Percentiles rank a stretch among this genome's conserved stretches.
Conservation (phyloP, 139 green algal genomes). For the Haematococcus lacustris region DNA sequence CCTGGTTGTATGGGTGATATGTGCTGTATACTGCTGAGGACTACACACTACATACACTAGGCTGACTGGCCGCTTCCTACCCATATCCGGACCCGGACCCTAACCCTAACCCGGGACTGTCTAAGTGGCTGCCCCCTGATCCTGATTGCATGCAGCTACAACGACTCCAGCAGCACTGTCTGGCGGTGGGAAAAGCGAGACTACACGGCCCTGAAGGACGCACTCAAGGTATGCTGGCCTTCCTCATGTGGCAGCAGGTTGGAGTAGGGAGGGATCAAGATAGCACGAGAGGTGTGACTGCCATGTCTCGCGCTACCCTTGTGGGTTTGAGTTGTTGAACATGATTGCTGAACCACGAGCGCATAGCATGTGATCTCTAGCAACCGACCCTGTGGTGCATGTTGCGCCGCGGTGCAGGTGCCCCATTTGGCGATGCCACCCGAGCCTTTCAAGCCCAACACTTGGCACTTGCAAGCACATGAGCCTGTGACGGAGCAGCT, state of each 20-base stretch:
- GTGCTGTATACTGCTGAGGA: too few relatives aligned
- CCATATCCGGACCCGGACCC: too few relatives aligned
- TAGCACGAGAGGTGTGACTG: not conserved
- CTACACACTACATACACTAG: too few relatives aligned
- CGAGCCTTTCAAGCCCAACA: conserved; percentile 13
- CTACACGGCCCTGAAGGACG: conserved; percentile 9
- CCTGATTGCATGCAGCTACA: not conserved
- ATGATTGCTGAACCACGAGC: not conserved
- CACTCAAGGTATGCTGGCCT: conserved; percentile 8
- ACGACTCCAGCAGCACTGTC: conserved; percentile 15
- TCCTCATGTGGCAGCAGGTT: not conserved
- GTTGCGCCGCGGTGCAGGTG: conserved; percentile 17
- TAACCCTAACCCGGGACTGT: too few relatives aligned
- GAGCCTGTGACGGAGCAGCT: conserved; percentile 44
- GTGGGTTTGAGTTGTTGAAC: too few relatives aligned
- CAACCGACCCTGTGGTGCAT: not conserved
- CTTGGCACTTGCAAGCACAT: conserved; percentile 48
- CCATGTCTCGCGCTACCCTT: too few relatives aligned
- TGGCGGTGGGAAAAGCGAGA: conserved; percentile 25
- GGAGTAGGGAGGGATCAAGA: not conserved
- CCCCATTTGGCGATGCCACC: conserved; percentile 47
- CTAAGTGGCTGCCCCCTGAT: not conserved
- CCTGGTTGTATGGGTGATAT: too few relatives aligned
- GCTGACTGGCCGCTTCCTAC: too few relatives aligned
- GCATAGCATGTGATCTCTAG: not conserved